A percentile compares a stretch with the other conserved stretches of the same genome.
Conservation (phyloP, 352 stramenopile species). For the Pythium oligandrum region DNA sequence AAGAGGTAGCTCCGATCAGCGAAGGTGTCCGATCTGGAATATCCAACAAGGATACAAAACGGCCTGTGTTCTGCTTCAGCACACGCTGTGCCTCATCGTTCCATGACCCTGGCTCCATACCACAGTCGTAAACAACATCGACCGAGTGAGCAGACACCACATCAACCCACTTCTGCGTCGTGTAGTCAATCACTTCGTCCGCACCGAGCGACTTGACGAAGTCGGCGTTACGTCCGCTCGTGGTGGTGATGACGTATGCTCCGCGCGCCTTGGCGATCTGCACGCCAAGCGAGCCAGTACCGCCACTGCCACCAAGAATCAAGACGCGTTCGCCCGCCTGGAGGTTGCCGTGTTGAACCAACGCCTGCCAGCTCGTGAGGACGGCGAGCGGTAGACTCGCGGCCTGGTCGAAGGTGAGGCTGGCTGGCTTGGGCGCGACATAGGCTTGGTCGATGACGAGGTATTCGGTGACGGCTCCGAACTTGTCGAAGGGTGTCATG, state of each 20-base stretch:
- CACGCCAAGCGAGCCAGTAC: slow-evolving; percentile 33
- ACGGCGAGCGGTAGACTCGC: slow-evolving; percentile 26
- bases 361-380: slow-evolving; percentile 35
- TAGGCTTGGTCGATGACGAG: slow-evolving; percentile 26
- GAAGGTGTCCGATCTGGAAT: too few species aligned
- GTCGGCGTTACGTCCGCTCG: slow-evolving; percentile 30
- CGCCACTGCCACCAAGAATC: slow-evolving; percentile 36
- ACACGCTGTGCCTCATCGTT: neutral
- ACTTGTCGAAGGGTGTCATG: slow-evolving; percentile 19
- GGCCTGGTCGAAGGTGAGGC: slow-evolving; percentile 35
- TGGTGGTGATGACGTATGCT: slow-evolving; percentile 22
- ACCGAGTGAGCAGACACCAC: neutral
- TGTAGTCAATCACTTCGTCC: slow-evolving; percentile 44
- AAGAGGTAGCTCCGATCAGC: too few species aligned
- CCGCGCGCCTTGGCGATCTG: slow-evolving; percentile 36
- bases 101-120: slow-evolving; percentile 5
- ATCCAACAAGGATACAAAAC: too few species aligned
- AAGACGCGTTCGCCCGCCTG: slow-evolving; percentile 37
- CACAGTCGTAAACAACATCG: too few species aligned
- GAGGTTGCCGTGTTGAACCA: slow-evolving; percentile 29
- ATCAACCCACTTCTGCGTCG: slow-evolving; percentile 28
- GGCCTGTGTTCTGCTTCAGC: too few species aligned
- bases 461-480: slow-evolving; percentile 19
- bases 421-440: slow-evolving; percentile 39
- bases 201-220: slow-evolving; percentile 32